Evolutionary conservation across 257 asterid species (phyloP).

Genomic region (Solanum etuberosum): DNA sequence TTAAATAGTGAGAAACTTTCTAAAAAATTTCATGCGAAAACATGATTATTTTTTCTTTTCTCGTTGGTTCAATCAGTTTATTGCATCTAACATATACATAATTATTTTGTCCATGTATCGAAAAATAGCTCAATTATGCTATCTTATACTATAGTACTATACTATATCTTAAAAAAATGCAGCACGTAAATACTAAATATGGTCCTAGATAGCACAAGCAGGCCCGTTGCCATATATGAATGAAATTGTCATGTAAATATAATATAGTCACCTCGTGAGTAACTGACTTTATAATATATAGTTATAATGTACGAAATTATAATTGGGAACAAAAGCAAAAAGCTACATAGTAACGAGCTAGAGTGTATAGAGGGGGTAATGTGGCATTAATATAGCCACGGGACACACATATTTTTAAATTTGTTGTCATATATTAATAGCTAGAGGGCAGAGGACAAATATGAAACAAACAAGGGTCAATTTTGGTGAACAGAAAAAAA

Average conservation of each 20-base stretch:
- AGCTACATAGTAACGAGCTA: not conserved
- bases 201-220: not conserved
- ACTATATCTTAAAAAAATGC: not conserved
- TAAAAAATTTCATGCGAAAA: too few relatives aligned
- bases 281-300: not conserved
- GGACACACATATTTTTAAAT: not conserved
- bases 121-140: not conserved
- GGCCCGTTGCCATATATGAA: not conserved
- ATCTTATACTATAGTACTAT: not conserved
- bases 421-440: not conserved
- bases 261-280: not conserved
- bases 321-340: not conserved
- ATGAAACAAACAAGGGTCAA: not conserved
- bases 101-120: not conserved
- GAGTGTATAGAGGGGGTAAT: not conserved
- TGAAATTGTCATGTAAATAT: not conserved
- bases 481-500: conserved; percentile 5
- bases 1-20: not conserved
- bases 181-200: not conserved
- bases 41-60: not conserved
- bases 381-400: not conserved
- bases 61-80: not conserved
- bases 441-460: not conserved
- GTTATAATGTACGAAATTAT: not conserved
- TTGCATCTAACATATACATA: not conserved